Conservation (phyloP, 2,329 filamentous ascomycete species). For the Penicillium sp. region DNA sequence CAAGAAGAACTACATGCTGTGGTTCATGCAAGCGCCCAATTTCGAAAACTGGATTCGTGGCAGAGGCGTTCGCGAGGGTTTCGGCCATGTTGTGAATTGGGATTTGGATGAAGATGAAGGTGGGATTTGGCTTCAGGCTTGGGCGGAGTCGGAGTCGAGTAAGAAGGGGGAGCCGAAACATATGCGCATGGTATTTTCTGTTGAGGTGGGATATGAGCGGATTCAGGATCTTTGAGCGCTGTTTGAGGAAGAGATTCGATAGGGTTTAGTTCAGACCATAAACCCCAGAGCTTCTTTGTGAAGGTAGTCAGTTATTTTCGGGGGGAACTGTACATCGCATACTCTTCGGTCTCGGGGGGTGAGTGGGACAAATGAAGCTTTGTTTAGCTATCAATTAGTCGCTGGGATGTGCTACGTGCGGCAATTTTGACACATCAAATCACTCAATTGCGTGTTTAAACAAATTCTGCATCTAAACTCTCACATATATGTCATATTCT, state of each 20-base stretch:
- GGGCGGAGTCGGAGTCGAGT: not conserved
- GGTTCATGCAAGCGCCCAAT: not conserved
- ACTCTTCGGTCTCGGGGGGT: no score
- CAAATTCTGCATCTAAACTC: conserved; percentile 2
- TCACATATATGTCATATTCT: conserved; percentile 13
- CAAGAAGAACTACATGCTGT: not conserved
- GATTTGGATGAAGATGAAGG: not conserved
- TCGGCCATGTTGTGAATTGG: not conserved
- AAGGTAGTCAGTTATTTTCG: no score
- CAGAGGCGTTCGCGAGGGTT: not conserved
- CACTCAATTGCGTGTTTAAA: conserved; percentile 5
- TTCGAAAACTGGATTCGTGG: not conserved
- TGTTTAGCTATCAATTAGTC: no score
- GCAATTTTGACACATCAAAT: not conserved
- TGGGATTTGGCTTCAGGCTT: not conserved
- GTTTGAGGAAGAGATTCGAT: no score
- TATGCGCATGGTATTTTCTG: not conserved
- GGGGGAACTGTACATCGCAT: no score
- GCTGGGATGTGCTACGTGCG: no score
- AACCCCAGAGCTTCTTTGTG: no score
- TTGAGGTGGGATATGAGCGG: not conserved
- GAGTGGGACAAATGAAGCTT: no score
- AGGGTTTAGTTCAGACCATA: no score
- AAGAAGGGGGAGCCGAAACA: not conserved
- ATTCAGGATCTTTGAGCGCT: not conserved